A percentile compares a stretch with the other conserved stretches of the same genome.
phyloP scores from a whole-genome alignment of 768 basidiomycete genomes.

The Pleurotus tuber-regium region DNA sequence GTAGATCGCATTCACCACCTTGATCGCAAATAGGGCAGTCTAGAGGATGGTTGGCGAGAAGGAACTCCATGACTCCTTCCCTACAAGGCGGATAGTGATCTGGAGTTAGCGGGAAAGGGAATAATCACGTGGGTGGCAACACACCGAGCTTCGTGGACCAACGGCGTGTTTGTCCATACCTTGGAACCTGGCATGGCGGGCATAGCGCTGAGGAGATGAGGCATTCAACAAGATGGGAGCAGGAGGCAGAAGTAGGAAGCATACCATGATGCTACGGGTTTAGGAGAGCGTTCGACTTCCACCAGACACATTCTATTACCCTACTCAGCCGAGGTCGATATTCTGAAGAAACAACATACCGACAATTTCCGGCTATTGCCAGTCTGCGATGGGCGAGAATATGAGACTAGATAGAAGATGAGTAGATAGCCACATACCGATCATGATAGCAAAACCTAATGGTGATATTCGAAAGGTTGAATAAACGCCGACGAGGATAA shows the following conservation, averaged over 20 bases:
- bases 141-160: constrained; percentile 85
- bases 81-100: constrained; percentile 40
- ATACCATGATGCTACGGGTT: constrained; percentile 92
- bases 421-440: constrained; percentile 59
- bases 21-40: constrained; percentile 99
- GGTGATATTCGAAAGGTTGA: constrained; percentile 16
- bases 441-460: constrained; percentile 85
- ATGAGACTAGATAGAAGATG: too few species aligned
- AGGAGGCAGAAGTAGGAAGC: constrained; percentile 5
- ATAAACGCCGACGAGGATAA: constrained; percentile 10
- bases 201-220: constrained; percentile 66
- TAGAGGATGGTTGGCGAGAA: constrained; percentile 95
- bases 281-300: constrained; percentile 93
- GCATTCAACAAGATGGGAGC: not conserved
- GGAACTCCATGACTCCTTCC: constrained; percentile 99
- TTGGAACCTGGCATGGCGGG: constrained; percentile 94
- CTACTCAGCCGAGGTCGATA: constrained; percentile 8
- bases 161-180: constrained; percentile 90
- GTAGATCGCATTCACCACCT: constrained; percentile 97
- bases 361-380: constrained; percentile 97
- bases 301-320: constrained; percentile 90
- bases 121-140: constrained; percentile 5
- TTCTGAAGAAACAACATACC: constrained; percentile 42
- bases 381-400: too few species aligned
- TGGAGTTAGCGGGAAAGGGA: too few species aligned